Conservation (phyloP, 2,329 filamentous ascomycete species). For the Pseudogymnoascus sp. region DNA sequence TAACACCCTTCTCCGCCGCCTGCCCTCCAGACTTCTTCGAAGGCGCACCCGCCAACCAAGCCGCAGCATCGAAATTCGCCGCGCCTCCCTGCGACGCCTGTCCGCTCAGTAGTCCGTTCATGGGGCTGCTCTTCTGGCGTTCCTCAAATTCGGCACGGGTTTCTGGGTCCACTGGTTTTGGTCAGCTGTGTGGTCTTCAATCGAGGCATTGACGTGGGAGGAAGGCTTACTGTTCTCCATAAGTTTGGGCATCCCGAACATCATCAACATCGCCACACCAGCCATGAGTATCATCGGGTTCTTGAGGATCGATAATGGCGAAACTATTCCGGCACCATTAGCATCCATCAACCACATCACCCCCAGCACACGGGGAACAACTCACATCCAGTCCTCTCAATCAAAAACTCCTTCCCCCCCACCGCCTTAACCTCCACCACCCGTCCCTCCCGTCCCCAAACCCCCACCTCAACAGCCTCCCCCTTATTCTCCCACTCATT, state of each 20-base stretch:
- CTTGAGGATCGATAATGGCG: conserved; percentile 73
- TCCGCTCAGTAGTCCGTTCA: conserved; percentile 46
- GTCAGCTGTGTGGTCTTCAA: no score
- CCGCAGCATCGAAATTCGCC: conserved; percentile 59
- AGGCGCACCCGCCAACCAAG: conserved; percentile 53
- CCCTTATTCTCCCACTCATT: conserved; percentile 88
- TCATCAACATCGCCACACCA: conserved; percentile 69
- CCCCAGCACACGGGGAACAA: conserved; percentile 23
- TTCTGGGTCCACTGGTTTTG: conserved; percentile 80
- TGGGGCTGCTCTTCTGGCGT: conserved; percentile 67
- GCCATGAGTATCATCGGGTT: conserved; percentile 96
- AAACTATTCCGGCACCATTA: conserved; percentile 45
- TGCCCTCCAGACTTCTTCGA: conserved; percentile 23
- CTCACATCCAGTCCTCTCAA: conserved; percentile 68
- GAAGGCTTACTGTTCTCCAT: conserved; percentile 73
- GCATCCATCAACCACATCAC: conserved; percentile 9
- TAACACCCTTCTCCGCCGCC: conserved; percentile 3
- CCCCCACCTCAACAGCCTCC: conserved; percentile 42
- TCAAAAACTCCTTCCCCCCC: conserved; percentile 64
- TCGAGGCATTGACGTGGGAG: no score
- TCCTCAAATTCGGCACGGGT: conserved; percentile 87
- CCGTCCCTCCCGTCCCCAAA: conserved; percentile 25
- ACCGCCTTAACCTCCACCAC: conserved; percentile 36
- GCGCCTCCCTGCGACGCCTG: conserved; percentile 32
- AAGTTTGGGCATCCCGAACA: conserved; percentile 89